Conservation (phyloP, 805 yeast genomes). For the Starmerella potacharoeniae region DNA sequence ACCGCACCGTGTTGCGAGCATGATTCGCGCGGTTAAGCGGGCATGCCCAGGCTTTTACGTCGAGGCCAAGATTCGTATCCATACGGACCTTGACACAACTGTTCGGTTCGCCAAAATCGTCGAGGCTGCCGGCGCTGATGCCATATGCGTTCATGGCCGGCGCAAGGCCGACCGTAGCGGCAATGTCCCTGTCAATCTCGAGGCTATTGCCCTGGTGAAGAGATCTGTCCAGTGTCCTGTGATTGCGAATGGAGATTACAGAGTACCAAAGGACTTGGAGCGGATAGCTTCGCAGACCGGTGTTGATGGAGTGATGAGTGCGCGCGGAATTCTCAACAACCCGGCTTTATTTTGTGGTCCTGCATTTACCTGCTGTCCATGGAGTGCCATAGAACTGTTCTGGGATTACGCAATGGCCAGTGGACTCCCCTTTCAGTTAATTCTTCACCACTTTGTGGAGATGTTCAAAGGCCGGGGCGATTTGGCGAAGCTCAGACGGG, state of each 20-base stretch:
- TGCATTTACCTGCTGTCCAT: conserved; percentile 52
- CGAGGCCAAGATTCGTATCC: conserved; percentile 88
- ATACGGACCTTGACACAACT: conserved; percentile 62
- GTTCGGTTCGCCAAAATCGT: conserved; percentile 57
- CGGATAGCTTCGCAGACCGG: conserved; percentile 55
- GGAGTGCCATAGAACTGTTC: conserved; percentile 80
- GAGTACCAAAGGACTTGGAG: conserved; percentile 50
- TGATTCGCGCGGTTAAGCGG: conserved; percentile 75
- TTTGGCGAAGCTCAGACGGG: conserved; percentile 32
- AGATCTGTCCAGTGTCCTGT: conserved; percentile 55
- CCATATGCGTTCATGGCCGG: conserved; percentile 89
- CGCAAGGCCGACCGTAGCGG: conserved; percentile 67
- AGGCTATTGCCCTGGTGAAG: conserved; percentile 61
- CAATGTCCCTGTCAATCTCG: conserved; percentile 69
- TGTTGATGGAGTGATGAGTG: conserved; percentile 93
- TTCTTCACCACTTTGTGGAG: conserved; percentile 79
- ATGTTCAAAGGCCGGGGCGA: conserved; percentile 48
- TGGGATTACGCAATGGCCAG: conserved; percentile 67
- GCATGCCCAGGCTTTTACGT: conserved; percentile 58
- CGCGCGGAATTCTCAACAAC: conserved; percentile 71
- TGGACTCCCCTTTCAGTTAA: conserved; percentile 73
- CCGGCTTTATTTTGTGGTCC: conserved; percentile 78
- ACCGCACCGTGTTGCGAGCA: conserved; percentile 63
- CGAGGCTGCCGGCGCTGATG: conserved; percentile 83
- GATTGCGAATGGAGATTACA: conserved; percentile 97